Evolutionary conservation across 2,329 filamentous ascomycete species (phyloP), one percentile per base, ranked within the genome.

Genomic region (Ceratocystis albifundus): DNA sequence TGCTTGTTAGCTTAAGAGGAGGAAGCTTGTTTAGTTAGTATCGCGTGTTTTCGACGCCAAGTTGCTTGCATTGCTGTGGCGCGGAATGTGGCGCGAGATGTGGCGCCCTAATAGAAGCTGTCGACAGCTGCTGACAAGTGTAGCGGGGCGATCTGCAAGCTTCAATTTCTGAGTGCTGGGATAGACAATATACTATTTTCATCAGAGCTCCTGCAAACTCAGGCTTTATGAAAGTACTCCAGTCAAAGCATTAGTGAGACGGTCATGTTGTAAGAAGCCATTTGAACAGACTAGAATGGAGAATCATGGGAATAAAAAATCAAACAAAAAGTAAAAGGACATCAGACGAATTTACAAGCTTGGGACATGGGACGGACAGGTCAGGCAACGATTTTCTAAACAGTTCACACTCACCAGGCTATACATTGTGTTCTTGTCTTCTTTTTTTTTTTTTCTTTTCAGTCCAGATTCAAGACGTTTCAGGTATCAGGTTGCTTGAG

Each of bases 291-390:
- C 17, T 36, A 3, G 53, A 32, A 41, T n/a, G n/a, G n/a, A n/a
- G n/a, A n/a, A n/a, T n/a, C n/a, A n/a, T n/a, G n/a, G n/a, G n/a
- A n/a, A 1, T 12, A 50, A 50, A 50, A 7, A n/a, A 30, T 6
- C 4, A 6, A 30, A 32, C 6, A 32, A 32, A 32, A 32, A n/a
- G 7, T 1, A 50, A 50, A 25, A 50, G 15, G 25, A 59, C 30
- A 59, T 59, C 28, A n/a, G 55, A 59, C 15, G 55, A 59, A 59
- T 17, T 59, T n/a, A 17, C 28, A 30, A 59, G 55, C 55, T 17
- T 59, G 32, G 25, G 7, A 59, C 55, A 59, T 59, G 55, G 55
- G 28, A 59, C 4, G 15, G 55, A 30, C 55, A 20, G 12, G 55
- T n/a, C 55, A 59, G 15, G 55, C 17, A 59, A 36, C 28, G 55